Evolutionary conservation across 441 rosid genomes (phyloP), one percentile per base, ranked within the genome.

Genomic region (Aleurites moluccanus): DNA sequence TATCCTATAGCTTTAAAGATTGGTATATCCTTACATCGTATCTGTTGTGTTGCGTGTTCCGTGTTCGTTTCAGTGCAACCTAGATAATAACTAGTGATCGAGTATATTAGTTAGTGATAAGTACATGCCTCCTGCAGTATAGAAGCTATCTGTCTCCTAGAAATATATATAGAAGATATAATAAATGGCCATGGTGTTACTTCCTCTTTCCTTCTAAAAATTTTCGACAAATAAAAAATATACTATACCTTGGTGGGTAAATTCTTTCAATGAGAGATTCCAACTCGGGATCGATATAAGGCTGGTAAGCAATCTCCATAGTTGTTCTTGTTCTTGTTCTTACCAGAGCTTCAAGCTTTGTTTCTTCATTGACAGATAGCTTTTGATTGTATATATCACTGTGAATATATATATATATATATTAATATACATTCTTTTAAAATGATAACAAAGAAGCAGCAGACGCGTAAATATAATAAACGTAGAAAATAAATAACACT

Each of bases 211-310:
- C 33, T 30, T n/a, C n/a, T n/a, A n/a, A n/a, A n/a, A n/a, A n/a
- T n/a, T n/a, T n/a, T n/a, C n/a, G n/a, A n/a, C n/a, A n/a, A n/a
- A 30, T 30, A 30, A 30, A 30, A 30, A 30, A 30, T 11, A 18
- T 11, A 42, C 33, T 18, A 57, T 64, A 90, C 98, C 93, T 88
- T 13, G 97, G 91, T 78, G 98, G 97, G 73, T 95, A 78, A 38
- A 93, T 95, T 82, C 97, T 85, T 81, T 93, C 99, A 49, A 95
- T 80, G 70, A 95, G 87, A 33, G 91, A 85, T 67, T 95, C 91
- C 61, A 82, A 86, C 53, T 86, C 92, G 4, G 98, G 96, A 81
- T 92, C 94, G 77, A 87, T 57, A 73, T 88, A 91, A 65, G 97
- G 98, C 76, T 86, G 88, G 73, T 93, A 90, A 60, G 76, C 74